A percentile compares a stretch with the other conserved stretches of the same genome.
phyloP scores from a whole-genome alignment of 352 stramenopile species.

The Pythium monospermum region DNA sequence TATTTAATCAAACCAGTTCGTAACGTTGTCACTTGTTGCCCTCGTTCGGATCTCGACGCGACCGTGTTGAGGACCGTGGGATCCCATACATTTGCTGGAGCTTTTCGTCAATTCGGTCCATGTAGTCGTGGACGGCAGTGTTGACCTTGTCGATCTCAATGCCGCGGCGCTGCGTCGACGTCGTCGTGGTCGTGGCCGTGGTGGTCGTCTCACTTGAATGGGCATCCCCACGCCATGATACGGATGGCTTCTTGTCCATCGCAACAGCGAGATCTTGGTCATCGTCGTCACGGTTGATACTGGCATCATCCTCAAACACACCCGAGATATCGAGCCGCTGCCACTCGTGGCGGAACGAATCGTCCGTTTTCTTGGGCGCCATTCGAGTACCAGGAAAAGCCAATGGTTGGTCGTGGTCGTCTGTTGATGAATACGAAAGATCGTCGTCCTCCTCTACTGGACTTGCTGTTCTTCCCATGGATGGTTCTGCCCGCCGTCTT shows the following conservation, averaged over 20 bases:
- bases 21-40: constrained; percentile 2
- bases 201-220: background rate
- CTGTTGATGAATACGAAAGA: too few species aligned
- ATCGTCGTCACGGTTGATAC: too few species aligned
- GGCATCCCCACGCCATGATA: too few species aligned
- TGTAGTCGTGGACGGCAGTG: constrained; percentile 67
- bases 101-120: constrained; percentile 79
- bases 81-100: constrained; percentile 78
- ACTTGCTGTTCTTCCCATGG: too few species aligned
- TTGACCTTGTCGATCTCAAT: constrained; percentile 72
- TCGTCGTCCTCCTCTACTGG: too few species aligned
- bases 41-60: too few species aligned
- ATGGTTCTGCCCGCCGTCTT: too few species aligned
- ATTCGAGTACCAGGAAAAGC: too few species aligned
- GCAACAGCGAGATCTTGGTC: too few species aligned
- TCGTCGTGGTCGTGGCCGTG: background rate
- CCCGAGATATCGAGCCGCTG: constrained; percentile 29
- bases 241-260: too few species aligned
- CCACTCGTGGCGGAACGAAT: constrained; percentile 31
- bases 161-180: constrained; percentile 12
- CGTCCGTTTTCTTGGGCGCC: too few species aligned
- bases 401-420: too few species aligned
- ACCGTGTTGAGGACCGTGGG: constrained; percentile 30
- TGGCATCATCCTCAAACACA: constrained; percentile 20
- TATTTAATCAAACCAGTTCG: constrained; percentile 12